A percentile compares a stretch with the other conserved stretches of the same genome.
Evolutionary conservation across 495 filamentous ascomycete species (phyloP).

Genomic region (Aspergillus homomorphus): DNA sequence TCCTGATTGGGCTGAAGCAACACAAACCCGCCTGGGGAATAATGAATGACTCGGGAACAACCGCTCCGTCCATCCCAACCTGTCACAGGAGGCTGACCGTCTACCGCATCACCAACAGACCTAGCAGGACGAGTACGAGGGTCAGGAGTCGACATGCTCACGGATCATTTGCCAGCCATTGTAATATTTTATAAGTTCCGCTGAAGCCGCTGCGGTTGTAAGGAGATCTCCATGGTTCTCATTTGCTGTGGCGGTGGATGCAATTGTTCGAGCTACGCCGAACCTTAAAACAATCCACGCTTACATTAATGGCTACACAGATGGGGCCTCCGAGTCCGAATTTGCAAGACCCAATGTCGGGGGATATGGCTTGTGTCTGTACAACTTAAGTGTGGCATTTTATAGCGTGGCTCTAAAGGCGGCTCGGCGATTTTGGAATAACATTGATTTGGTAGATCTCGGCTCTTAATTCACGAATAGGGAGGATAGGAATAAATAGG

Average conservation of each 20-base stretch:
- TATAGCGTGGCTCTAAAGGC: not conserved
- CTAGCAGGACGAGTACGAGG: not conserved
- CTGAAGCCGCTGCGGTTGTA: not conserved
- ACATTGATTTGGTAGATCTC: not conserved
- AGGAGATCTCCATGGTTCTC: not conserved
- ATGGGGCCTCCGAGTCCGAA: not conserved
- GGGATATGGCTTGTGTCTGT: not conserved
- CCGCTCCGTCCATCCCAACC: not conserved
- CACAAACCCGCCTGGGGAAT: not conserved
- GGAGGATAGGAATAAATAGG: too few relatives aligned
- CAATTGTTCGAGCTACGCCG: not conserved
- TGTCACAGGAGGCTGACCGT: not conserved
- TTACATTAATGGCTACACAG: not conserved
- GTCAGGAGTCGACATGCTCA: not conserved
- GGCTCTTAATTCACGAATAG: not conserved
- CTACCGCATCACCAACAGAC: not conserved
- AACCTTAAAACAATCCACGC: not conserved
- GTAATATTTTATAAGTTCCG: not conserved
- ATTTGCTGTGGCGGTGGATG: not conserved
- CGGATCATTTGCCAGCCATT: not conserved
- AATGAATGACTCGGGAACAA: conserved; percentile 6
- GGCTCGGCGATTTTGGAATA: not conserved
- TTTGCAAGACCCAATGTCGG: not conserved
- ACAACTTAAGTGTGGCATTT: not conserved
- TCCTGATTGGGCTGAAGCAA: not conserved